Conservation (phyloP, 2,329 filamentous ascomycete genomes). For the Anisogramma anomala region DNA sequence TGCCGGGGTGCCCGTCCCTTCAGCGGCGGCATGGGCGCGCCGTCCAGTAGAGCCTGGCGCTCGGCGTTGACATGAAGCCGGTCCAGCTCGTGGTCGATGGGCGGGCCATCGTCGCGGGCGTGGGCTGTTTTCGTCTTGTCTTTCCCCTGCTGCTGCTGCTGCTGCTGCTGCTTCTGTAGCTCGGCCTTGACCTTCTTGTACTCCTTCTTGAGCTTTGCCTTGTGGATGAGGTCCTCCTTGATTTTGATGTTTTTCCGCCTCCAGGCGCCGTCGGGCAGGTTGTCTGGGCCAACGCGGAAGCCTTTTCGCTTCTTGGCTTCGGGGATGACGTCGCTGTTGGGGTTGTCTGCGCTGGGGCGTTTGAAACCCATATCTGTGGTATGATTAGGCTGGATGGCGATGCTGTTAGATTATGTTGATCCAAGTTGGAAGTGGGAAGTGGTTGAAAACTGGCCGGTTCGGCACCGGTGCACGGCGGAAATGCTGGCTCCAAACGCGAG, state of each 20-base stretch:
- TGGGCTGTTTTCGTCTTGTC: slow-evolving; percentile 15
- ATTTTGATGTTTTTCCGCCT: slow-evolving; percentile 73
- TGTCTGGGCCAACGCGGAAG: slow-evolving; percentile 78
- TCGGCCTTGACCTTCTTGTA: slow-evolving; percentile 76
- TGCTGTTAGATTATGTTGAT: not conserved
- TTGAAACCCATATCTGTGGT: slow-evolving; percentile 43
- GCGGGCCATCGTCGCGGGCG: slow-evolving; percentile 15
- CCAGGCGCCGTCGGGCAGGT: slow-evolving; percentile 82
- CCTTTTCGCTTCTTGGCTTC: slow-evolving; percentile 51
- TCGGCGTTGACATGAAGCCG: slow-evolving; percentile 27
- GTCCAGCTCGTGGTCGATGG: slow-evolving; percentile 1
- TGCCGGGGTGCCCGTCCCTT: slow-evolving; percentile 5
- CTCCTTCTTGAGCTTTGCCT: slow-evolving; percentile 84
- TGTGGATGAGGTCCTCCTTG: slow-evolving; percentile 78
- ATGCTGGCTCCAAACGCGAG: slow-evolving; percentile 8
- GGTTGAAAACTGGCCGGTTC: not conserved
- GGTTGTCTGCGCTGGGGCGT: slow-evolving; percentile 36
- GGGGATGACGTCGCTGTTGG: slow-evolving; percentile 23
- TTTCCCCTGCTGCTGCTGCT: slow-evolving; percentile 15
- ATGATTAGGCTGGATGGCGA: no score
- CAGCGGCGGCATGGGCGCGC: slow-evolving; percentile 6
- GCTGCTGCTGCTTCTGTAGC: slow-evolving; percentile 20
- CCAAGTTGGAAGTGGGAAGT: not conserved
- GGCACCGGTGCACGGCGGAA: slow-evolving; percentile 4
- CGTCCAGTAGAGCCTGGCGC: slow-evolving; percentile 28